phyloP scores from a whole-genome alignment of 768 basidiomycete species.

The Chalciporus pseudorubinellus region DNA sequence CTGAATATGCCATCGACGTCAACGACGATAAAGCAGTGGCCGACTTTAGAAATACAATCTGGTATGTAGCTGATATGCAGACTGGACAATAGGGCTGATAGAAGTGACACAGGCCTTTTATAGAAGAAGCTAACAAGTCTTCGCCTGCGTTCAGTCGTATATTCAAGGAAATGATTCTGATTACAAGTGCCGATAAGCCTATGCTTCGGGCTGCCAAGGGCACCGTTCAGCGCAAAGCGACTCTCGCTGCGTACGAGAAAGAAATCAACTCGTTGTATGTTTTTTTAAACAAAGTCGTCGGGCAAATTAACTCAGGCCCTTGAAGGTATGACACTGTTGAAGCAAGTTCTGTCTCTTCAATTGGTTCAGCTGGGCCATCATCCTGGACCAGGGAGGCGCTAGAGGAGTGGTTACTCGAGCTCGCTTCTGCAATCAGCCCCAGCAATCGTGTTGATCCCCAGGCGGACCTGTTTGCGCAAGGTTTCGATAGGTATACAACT shows the following conservation, averaged over 20 bases:
- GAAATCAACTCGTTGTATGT: conserved; percentile 49
- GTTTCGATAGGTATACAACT: conserved; percentile 36
- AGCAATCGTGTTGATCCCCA: conserved; percentile 5
- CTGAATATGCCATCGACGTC: conserved; percentile 17
- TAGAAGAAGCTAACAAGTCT: conserved; percentile 44
- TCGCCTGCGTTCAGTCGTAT: conserved; percentile 44
- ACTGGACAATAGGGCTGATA: neutral
- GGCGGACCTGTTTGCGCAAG: conserved; percentile 33
- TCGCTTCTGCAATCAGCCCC: conserved; percentile 16
- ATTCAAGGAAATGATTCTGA: conserved; percentile 55
- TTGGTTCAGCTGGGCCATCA: conserved; percentile 20
- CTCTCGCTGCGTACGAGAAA: conserved; percentile 37
- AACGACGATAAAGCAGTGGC: conserved; percentile 22
- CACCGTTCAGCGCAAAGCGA: conserved; percentile 40
- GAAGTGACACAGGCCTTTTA: conserved; percentile 29
- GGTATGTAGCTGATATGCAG: conserved; percentile 14
- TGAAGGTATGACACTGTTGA: conserved; percentile 35
- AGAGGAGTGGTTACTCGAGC: conserved; percentile 28
- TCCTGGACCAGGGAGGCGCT: conserved; percentile 25
- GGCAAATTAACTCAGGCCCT: neutral
- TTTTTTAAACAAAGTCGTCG: rapidly evolving
- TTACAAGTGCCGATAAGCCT: conserved; percentile 41
- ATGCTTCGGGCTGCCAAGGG: conserved; percentile 46
- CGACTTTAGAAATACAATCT: conserved; percentile 31
- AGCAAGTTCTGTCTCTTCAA: conserved; percentile 18